phyloP scores from a whole-genome alignment of 2,329 filamentous ascomycete species.

The Arthroderma sp. region DNA sequence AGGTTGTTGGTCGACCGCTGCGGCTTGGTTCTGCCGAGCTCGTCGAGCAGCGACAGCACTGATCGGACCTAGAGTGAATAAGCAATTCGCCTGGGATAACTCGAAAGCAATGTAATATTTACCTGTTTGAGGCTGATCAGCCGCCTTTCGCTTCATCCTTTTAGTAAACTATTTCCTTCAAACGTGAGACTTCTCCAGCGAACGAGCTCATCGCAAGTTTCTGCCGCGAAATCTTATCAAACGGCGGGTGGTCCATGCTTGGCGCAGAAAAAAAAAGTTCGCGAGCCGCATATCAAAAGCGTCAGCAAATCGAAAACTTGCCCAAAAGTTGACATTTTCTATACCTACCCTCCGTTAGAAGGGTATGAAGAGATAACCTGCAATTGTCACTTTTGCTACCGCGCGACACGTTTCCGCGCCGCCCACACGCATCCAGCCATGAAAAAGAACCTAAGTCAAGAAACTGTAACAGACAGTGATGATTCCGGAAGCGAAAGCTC shows the following conservation, averaged over 20 bases:
- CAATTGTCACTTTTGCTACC: no score
- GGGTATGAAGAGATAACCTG: no score
- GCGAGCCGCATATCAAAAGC: no score
- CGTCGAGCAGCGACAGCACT: constrained; percentile 32
- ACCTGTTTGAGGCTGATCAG: constrained; percentile 7
- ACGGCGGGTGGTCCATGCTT: constrained; percentile 26
- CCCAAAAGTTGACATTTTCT: no score
- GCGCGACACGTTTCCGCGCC: no score
- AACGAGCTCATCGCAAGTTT: neutral
- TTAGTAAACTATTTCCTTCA: neutral
- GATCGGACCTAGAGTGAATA: constrained; percentile 12
- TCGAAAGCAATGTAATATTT: neutral
- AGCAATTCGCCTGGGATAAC: no score
- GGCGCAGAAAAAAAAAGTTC: constrained; percentile 22
- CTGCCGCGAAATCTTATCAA: neutral
- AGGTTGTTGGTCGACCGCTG: constrained; percentile 17
- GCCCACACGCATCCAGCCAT: neutral
- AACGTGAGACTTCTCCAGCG: neutral
- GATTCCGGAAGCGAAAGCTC: constrained; percentile 13
- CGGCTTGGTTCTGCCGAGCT: constrained; percentile 19
- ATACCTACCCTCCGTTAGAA: no score
- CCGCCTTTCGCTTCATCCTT: constrained; percentile 9
- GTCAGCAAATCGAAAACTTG: no score
- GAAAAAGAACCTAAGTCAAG: constrained; percentile 13
- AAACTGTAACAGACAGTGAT: constrained; percentile 12